Conservation (phyloP, 2,329 filamentous ascomycete genomes). For the Verticillium zaregamsianum region DNA sequence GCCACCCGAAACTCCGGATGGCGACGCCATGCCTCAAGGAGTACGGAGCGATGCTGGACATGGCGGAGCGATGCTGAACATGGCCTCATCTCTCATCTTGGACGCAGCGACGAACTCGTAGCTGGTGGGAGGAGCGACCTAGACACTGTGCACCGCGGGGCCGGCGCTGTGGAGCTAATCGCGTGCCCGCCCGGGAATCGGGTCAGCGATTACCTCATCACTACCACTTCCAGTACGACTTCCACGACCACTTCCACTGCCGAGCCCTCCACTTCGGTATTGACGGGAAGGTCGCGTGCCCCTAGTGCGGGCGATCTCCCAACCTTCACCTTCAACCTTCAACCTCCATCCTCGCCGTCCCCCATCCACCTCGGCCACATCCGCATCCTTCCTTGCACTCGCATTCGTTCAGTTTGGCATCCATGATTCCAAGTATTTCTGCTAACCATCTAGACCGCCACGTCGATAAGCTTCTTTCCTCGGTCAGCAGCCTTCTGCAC, state of each 20-base stretch:
- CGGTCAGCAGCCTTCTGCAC: neutral
- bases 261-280: neutral
- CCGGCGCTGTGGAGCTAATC: neutral
- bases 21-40: no score
- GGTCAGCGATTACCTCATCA: neutral
- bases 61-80: neutral
- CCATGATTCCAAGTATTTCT: no score
- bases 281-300: neutral
- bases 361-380: neutral
- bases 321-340: neutral
- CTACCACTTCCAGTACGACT: neutral
- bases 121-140: no score
- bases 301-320: neutral
- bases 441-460: no score
- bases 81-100: neutral
- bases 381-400: neutral
- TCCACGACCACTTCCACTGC: neutral
- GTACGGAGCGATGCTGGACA: no score
- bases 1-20: neutral
- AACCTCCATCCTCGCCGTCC: neutral
- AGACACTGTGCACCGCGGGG: neutral
- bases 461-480: no score
- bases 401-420: no score
- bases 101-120: neutral
- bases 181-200: neutral